phyloP scores from a whole-genome alignment of 2,329 filamentous ascomycete genomes.

The Fusarium temperatum region DNA sequence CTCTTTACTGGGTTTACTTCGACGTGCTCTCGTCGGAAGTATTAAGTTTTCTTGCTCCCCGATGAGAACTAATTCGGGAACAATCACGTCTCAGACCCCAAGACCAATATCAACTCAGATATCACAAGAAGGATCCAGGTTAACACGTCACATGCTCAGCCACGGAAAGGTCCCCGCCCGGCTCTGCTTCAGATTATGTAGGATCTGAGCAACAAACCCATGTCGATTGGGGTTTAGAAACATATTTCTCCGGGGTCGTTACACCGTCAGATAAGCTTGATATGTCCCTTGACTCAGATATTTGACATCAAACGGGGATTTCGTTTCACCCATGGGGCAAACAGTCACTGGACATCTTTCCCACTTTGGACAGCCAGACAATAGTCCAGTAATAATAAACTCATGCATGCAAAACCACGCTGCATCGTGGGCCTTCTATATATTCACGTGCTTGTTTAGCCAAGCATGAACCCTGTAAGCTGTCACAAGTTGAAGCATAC shows the following conservation, averaged over 20 bases:
- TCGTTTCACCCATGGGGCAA: neutral
- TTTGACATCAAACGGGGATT: neutral
- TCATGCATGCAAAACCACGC: slow-evolving; percentile 5
- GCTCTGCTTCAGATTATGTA: neutral
- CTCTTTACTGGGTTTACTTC: neutral
- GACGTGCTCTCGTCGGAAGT: neutral
- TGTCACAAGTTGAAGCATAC: neutral
- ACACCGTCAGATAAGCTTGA: neutral
- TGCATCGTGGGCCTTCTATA: neutral
- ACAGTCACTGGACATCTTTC: slow-evolving; percentile 13
- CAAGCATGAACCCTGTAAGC: neutral
- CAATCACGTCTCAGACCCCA: too few relatives aligned
- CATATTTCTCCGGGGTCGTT: neutral
- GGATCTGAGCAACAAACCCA: neutral
- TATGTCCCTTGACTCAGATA: neutral
- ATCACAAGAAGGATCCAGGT: neutral
- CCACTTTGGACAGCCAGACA: neutral
- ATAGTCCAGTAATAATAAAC: neutral
- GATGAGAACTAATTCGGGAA: neutral
- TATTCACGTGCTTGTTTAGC: neutral
- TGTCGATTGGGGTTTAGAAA: neutral
- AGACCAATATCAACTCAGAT: neutral
- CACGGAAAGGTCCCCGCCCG: neutral
- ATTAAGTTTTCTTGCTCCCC: neutral
- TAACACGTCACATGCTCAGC: neutral